Conservation (phyloP, 345 rosid genomes). For the Kandelia obovata region DNA sequence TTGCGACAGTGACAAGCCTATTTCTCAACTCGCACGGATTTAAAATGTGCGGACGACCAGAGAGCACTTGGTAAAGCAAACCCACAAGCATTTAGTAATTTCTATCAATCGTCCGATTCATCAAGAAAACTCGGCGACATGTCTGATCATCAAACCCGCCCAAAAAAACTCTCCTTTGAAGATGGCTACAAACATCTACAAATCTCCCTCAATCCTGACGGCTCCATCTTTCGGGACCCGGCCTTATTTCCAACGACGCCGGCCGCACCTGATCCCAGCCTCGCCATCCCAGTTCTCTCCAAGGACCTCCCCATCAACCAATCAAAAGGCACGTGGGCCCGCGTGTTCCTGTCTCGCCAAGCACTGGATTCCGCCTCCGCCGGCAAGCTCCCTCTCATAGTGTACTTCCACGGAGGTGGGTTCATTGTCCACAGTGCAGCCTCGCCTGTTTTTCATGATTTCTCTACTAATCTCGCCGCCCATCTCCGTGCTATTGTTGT, state of each 20-base stretch:
- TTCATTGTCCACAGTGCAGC: conserved; percentile 43
- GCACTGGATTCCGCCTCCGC: neutral
- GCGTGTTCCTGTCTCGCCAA: conserved; percentile 16
- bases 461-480: conserved; percentile 34
- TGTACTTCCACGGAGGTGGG: conserved; percentile 65
- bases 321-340: conserved; percentile 8
- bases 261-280: conserved; percentile 2
- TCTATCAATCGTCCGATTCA: too few species aligned
- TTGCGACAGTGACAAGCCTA: too few species aligned
- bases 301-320: conserved; percentile 22
- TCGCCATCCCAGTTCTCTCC: conserved; percentile 5
- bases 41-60: too few species aligned
- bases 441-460: conserved; percentile 10
- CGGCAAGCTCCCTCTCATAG: conserved; percentile 44
- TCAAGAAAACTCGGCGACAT: too few species aligned
- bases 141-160: too few species aligned
- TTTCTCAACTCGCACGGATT: too few species aligned
- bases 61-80: too few species aligned
- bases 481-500: conserved; percentile 39
- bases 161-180: too few species aligned
- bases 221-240: conserved; percentile 2
- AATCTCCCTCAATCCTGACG: conserved; percentile 10
- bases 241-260: neutral
- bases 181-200: neutral
- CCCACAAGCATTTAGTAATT: too few species aligned